A percentile compares a stretch with the other conserved stretches of the same genome.
Conservation (phyloP, 1,284 basidiomycete species). For the Sanghuangporus weigelae region DNA sequence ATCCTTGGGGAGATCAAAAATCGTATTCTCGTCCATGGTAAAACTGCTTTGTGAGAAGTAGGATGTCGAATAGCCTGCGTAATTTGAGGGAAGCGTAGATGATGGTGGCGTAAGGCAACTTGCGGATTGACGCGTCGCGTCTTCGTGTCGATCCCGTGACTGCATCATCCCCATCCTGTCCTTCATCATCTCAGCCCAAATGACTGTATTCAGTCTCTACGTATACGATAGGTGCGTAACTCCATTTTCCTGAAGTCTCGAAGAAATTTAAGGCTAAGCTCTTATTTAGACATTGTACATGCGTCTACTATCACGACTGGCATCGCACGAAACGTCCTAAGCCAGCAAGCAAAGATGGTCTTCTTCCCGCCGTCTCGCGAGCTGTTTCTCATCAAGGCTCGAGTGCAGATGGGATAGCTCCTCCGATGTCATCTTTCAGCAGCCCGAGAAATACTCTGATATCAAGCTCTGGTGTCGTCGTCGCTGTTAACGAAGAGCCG, state of each 20-base stretch:
- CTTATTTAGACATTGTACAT: constrained; percentile 74
- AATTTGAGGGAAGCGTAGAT: background rate
- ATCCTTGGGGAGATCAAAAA: constrained; percentile 1
- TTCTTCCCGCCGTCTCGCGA: constrained; percentile 72
- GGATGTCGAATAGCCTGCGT: background rate
- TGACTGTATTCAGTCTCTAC: background rate
- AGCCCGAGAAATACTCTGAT: constrained; percentile 60
- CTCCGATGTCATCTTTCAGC: constrained; percentile 35
- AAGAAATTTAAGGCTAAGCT: background rate
- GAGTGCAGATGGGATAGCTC: constrained; percentile 28
- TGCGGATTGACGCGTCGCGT: background rate
- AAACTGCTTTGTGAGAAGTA: background rate
- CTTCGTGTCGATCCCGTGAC: background rate
- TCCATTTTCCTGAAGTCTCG: background rate
- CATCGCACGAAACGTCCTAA: constrained; percentile 74
- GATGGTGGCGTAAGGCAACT: background rate
- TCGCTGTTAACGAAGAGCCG: constrained; percentile 54
- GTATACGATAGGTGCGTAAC: background rate
- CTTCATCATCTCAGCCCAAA: background rate
- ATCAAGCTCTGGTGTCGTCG: constrained; percentile 58
- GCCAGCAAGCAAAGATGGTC: constrained; percentile 61
- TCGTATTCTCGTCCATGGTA: background rate
- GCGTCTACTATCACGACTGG: constrained; percentile 94
- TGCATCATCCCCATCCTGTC: background rate
- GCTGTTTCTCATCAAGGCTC: constrained; percentile 44